Evolutionary conservation across 2,329 filamentous ascomycete genomes (phyloP).

Genomic region (Diaporthe ampelina): DNA sequence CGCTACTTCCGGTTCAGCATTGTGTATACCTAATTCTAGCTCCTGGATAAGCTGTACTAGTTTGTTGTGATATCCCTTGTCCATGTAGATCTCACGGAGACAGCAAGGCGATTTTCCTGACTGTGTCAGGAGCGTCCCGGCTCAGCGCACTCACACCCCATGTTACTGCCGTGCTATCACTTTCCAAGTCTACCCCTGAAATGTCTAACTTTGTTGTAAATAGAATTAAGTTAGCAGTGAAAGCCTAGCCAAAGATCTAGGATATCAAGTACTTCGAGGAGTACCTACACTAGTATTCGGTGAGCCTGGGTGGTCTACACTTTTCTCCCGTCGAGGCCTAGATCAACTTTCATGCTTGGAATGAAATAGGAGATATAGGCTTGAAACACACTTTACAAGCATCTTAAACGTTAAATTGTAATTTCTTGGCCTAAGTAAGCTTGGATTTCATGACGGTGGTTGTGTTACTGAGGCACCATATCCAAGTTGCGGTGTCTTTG

Average conservation of each 20-base stretch:
- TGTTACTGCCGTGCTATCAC: not conserved
- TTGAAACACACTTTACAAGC: not conserved
- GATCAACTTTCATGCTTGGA: not conserved
- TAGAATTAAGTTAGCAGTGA: not conserved
- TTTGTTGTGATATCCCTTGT: not conserved
- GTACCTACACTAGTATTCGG: not conserved
- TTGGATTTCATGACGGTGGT: not conserved
- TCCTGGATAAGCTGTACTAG: not conserved
- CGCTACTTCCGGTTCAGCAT: not conserved
- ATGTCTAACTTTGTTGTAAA: not conserved
- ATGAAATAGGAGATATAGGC: not conserved
- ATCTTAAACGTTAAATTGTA: not conserved
- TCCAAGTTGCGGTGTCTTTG: not conserved
- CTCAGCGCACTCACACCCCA: not conserved
- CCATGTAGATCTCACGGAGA: not conserved
- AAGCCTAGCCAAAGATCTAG: not conserved
- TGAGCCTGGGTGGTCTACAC: not conserved
- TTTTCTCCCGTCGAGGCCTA: not conserved
- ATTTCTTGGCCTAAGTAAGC: not conserved
- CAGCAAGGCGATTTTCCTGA: not conserved
- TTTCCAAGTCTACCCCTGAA: not conserved
- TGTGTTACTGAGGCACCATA: not conserved
- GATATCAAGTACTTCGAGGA: not conserved
- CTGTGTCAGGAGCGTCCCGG: not conserved
- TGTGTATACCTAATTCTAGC: not conserved